Percentiles rank a stretch among this genome's conserved stretches.
Conservation (phyloP, 129 eudicot species). For the Centrapalus pauciflorus region DNA sequence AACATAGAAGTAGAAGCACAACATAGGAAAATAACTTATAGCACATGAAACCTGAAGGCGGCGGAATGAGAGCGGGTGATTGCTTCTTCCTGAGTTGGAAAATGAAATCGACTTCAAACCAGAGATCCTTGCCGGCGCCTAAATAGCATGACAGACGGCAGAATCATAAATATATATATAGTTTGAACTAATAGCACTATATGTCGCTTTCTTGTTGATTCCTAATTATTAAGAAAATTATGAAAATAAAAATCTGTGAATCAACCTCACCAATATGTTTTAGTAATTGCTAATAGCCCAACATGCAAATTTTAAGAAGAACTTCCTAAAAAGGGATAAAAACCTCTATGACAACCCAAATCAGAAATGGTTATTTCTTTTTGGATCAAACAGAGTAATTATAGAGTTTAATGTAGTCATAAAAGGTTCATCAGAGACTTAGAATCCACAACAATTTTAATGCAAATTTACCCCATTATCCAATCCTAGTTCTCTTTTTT, state of each 20-base stretch:
- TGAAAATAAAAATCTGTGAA: neutral
- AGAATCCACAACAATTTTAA: conserved; percentile 5
- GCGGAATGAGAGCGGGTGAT: conserved; percentile 23
- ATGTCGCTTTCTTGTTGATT: neutral
- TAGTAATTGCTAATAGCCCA: conserved; percentile 1
- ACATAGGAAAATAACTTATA: conserved; percentile 20
- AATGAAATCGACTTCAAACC: conserved; percentile 29
- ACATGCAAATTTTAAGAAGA: neutral
- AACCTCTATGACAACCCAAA: no score
- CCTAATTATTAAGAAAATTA: neutral
- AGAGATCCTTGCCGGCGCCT: conserved; percentile 32
- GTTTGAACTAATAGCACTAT: neutral
- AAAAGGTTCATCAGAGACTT: neutral
- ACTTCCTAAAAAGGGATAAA: neutral
- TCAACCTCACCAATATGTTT: neutral
- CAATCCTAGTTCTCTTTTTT: neutral
- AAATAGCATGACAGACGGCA: neutral
- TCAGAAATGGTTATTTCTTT: no score
- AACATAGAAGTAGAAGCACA: neutral
- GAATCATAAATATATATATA: neutral
- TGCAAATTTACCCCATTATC: neutral
- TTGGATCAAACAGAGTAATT: neutral
- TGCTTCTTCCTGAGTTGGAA: conserved; percentile 27
- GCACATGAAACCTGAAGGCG: conserved; percentile 35
- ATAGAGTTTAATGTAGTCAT: neutral